Evolutionary conservation across 768 basidiomycete species (phyloP), one percentile per base, ranked within the genome.

Genomic region (Boletus tylopilopsis): DNA sequence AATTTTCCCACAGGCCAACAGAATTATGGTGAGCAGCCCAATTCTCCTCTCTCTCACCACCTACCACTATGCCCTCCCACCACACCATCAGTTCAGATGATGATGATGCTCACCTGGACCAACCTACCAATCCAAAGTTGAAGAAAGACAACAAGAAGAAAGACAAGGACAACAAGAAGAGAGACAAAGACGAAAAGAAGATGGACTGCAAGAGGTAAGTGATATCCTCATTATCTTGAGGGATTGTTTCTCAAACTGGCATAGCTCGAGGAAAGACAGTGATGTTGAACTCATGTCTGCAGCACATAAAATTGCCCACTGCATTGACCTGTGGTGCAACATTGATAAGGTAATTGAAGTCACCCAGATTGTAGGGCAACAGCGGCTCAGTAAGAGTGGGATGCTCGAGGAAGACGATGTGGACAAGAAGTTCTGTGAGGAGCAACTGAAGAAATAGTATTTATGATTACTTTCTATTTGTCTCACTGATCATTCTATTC

Each of bases 271-370:
- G n/a, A n/a, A n/a, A n/a, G n/a, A n/a, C 10, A n/a, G 27, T 6
- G 4, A 12, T 19, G 13, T 22, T 13, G 34, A 54, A 19, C 42
- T 42, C 18, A 21, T 36, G 0, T 21, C 16, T 7, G 42, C 50
- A 3, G 32, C 42, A 13, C 27, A 15, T 32, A 23, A 25, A 2
- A 42, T 55, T 11, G 38, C 41, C 13, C 34, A 12, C 13, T 55
- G 50, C 16, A 22, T 55, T 0, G 35, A 55, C 3, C 29, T 55
- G 6, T 55, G 33, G 22, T 55, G 54, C 19, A 23, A 55, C 9
- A 13, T 45, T 3, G 21, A 35, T 1, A 47, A 43, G 16, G 45
- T 47, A 11, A 35, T 52, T 23, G 25, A 29, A 6, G 6, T 29
- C 6, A 18, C 7, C 0, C 24, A 11, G 6, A 5, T 54, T 4